A percentile compares a stretch with the other conserved stretches of the same genome.
Evolutionary conservation across 2,329 filamentous ascomycete species (phyloP).

Genomic region (Coleophoma cylindrospora): DNA sequence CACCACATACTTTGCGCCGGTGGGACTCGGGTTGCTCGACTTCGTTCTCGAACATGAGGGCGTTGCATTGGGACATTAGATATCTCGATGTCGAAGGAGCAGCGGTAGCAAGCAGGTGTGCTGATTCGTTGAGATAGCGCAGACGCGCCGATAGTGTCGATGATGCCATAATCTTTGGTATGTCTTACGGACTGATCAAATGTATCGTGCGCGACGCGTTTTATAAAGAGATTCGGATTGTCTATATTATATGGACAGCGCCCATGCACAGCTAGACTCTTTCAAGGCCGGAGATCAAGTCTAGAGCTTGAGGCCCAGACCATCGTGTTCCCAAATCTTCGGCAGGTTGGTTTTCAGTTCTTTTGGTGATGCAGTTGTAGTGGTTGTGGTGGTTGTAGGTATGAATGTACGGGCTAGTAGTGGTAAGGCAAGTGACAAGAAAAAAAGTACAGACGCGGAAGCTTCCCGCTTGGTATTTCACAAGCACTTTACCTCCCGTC

Average conservation of each 20-base stretch:
- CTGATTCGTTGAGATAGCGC: slow-evolving; percentile 47
- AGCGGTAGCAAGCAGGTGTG: slow-evolving; percentile 46
- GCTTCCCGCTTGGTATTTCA: neutral
- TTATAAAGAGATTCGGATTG: neutral
- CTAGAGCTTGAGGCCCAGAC: neutral
- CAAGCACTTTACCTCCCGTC: neutral
- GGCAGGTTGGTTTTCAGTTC: too few species aligned
- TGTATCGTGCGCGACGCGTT: slow-evolving; percentile 2
- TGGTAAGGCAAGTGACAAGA: too few species aligned
- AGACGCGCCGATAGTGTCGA: slow-evolving; percentile 23
- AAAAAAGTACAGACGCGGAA: neutral
- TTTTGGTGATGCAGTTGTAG: too few species aligned
- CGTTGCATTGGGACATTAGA: slow-evolving; percentile 49
- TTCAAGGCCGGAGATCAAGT: neutral
- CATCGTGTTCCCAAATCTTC: too few species aligned
- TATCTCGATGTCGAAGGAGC: slow-evolving; percentile 54
- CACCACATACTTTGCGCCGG: slow-evolving; percentile 49
- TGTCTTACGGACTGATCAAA: neutral
- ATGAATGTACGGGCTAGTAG: too few species aligned
- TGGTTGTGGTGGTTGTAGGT: too few species aligned
- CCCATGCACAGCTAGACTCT: too few species aligned
- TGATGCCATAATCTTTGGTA: slow-evolving; percentile 13
- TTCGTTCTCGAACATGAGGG: slow-evolving; percentile 42
- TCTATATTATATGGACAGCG: neutral
- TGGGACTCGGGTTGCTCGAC: slow-evolving; percentile 41